Conservation (phyloP, 2,329 filamentous ascomycete genomes). For the Aspergillus pseudoterreus region DNA sequence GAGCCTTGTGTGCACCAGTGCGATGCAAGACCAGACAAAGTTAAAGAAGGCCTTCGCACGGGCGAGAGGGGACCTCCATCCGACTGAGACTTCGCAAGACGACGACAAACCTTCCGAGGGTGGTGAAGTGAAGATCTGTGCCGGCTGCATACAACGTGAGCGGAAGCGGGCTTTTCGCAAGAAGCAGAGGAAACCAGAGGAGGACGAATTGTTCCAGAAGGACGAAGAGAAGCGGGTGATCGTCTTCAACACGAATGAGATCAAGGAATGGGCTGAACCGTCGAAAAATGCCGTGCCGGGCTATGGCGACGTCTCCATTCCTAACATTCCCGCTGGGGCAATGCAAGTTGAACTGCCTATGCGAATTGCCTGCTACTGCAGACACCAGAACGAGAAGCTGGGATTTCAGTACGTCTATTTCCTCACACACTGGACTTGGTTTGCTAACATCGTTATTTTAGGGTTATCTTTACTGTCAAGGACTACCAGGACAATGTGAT, state of each 20-base stretch:
- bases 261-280: constrained; percentile 75
- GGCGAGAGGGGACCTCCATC: constrained; percentile 44
- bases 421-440: not conserved
- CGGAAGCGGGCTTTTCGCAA: constrained; percentile 87
- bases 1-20: constrained; percentile 85
- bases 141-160: constrained; percentile 87
- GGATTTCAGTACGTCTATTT: constrained; percentile 62
- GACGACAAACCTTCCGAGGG: constrained; percentile 76
- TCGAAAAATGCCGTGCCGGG: constrained; percentile 52
- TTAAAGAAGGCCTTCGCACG: constrained; percentile 63
- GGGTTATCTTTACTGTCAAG: constrained; percentile 91
- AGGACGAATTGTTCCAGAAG: constrained; percentile 80
- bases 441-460: constrained; percentile 16
- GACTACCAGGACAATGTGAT: constrained; percentile 72
- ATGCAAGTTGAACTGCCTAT: constrained; percentile 83
- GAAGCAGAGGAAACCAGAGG: constrained; percentile 88
- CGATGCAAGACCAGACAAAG: constrained; percentile 71
- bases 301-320: constrained; percentile 31
- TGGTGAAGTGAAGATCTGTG: constrained; percentile 89
- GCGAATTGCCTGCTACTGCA: constrained; percentile 95
- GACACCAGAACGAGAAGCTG: constrained; percentile 88
- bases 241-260: constrained; percentile 85
- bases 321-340: constrained; percentile 50
- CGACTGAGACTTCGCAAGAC: constrained; percentile 54
- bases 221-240: constrained; percentile 79